Conservation (phyloP, 108 stramenopile species). For the Pseudonitzschia delicatissima region DNA sequence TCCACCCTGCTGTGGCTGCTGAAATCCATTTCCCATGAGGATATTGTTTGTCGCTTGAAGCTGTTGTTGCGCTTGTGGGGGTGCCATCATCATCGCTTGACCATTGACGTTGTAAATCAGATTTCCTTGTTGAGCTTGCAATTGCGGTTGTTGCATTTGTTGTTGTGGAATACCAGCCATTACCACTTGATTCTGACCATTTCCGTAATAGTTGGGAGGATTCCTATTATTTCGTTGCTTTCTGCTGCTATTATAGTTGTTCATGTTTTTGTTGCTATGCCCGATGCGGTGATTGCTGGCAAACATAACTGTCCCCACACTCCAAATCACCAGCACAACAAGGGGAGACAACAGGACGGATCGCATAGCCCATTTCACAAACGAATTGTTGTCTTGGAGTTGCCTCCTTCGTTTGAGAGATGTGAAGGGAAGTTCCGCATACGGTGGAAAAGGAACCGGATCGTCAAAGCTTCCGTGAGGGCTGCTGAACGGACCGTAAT, state of each 20-base stretch:
- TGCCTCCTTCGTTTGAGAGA: constrained; percentile 23
- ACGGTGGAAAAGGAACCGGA: constrained; percentile 26
- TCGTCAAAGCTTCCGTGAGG: constrained; percentile 10
- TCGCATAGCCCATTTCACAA: constrained; percentile 34
- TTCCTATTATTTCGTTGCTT: constrained; percentile 4
- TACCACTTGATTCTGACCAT: background rate
- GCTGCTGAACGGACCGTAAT: constrained; percentile 13
- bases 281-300: background rate
- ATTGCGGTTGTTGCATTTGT: constrained; percentile 16
- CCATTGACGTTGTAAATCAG: constrained; percentile 9
- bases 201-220: constrained; percentile 3
- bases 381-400: constrained; percentile 7
- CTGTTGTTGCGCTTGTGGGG: constrained; percentile 2
- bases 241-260: constrained; percentile 4
- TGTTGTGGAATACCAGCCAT: constrained; percentile 1
- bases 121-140: background rate
- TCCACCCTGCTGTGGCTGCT: constrained; percentile 5
- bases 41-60: background rate
- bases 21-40: background rate
- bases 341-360: constrained; percentile 34
- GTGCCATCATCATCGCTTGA: constrained; percentile 11
- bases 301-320: constrained; percentile 25
- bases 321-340: constrained; percentile 40
- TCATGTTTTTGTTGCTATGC: background rate
- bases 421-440: constrained; percentile 30